These are phyloP conservation scores for Dorcoceras hygrometricum DNA, from an alignment of 257 asterid species.

Conservation along the genomic window DNA sequence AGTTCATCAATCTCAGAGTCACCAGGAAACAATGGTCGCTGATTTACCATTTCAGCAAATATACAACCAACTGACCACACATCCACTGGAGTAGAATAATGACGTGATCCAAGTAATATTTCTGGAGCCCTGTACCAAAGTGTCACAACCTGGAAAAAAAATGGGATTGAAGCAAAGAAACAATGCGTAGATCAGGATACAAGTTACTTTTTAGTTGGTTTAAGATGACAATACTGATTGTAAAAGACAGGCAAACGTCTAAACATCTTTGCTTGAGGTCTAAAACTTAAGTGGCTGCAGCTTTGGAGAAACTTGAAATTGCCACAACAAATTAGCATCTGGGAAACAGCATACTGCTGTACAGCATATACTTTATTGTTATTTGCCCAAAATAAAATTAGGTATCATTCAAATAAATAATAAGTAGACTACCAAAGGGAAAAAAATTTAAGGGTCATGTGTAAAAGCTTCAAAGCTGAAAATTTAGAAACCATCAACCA, in stretches of 20 bases:
- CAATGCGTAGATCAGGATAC: background rate
- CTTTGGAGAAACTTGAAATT: slow-evolving; percentile 1
- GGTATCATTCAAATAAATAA: slow-evolving; percentile 8
- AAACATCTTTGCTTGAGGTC: background rate
- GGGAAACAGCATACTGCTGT: background rate
- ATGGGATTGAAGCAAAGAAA: slow-evolving; percentile 15
- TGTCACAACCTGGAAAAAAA: slow-evolving; percentile 71
- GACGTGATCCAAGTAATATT: slow-evolving; percentile 88
- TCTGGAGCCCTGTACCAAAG: slow-evolving; percentile 99
- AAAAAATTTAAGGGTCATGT: background rate
- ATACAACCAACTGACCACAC: slow-evolving; percentile 98
- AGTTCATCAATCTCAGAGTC: slow-evolving; percentile 96
- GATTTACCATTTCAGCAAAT: slow-evolving; percentile 96
- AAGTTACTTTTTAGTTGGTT: slow-evolving; percentile 10
- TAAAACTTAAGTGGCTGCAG: background rate
- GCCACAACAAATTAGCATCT: slow-evolving; percentile 4
- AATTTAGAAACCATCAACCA: slow-evolving; percentile 38
- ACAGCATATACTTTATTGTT: slow-evolving; percentile 6
- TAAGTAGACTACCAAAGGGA: background rate
- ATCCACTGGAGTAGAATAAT: slow-evolving; percentile 96
- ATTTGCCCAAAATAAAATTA: slow-evolving; percentile 13
- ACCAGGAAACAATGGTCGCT: slow-evolving; percentile 78
- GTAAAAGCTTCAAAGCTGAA: background rate
- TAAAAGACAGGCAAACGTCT: background rate
- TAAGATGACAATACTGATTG: slow-evolving; percentile 2